Evolutionary conservation across 2,329 filamentous ascomycete genomes (phyloP), one percentile per base, ranked within the genome.

Genomic region (Neoascochyta sp.): DNA sequence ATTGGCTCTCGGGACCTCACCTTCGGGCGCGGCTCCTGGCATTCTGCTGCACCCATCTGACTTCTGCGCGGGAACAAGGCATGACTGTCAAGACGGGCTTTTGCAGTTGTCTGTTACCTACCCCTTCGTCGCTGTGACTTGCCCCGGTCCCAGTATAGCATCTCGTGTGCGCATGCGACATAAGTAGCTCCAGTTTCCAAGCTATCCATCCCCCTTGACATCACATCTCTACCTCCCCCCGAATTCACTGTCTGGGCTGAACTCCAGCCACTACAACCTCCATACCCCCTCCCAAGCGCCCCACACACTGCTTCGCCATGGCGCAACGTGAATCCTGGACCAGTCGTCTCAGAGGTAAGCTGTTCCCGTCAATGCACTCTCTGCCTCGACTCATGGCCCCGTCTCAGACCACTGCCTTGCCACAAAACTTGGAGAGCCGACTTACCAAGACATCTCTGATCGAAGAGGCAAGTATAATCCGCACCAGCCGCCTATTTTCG

Each of bases 401-500:
- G n/a, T n/a, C 9, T 50, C 28, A 64, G 61, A 60, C 6, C 49
- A 62, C 28, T 64, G 61, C 32, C 41, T 38, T 13, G 45, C 36
- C 10, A 34, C 43, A 11, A 27, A 43, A n/a, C 29, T 56, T 7
- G 45, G 45, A 15, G 52, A 57, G 9, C 53, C 57, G 5, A 37
- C 39, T 7, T 62, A 47, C 26, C 58, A 62, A 29, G 58, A 62
- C 17, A 45, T 63, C 3, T 63, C 59, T 30, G 61, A 64, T 36
- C 58, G 59, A 29, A 43, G 61, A 42, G 61, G 61, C 63, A 43
- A 31, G 45, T 12, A 9, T 15, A 16, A 23, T 7, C 8, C 22
- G 16, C 24, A 19, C 29, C n/a, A 3, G 22, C 18, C 11, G 14
- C 8, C 12, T 16, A 7, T 6, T 26, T 15, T 18, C 10, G 7